Conservation (phyloP, 2,329 filamentous ascomycete genomes). For the Aspergillaceae sp. region DNA sequence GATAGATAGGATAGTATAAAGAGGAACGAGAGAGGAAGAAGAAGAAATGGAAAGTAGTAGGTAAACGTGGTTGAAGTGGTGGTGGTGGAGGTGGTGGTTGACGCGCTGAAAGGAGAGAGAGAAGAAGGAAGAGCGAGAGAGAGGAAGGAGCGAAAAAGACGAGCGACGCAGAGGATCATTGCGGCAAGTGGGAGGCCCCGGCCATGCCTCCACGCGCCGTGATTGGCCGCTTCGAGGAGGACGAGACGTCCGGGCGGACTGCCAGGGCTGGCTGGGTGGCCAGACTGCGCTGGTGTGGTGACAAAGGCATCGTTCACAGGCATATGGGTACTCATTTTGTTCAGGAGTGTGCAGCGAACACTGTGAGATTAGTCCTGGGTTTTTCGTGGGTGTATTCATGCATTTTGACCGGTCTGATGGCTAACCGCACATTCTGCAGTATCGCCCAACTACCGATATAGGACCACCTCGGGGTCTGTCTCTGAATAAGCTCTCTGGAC, state of each 20-base stretch:
- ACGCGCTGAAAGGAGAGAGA: slow-evolving; percentile 4
- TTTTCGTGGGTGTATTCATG: too few species aligned
- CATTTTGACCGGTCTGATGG: too few species aligned
- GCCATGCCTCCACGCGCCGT: slow-evolving; percentile 17
- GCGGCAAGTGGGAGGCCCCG: slow-evolving; percentile 20
- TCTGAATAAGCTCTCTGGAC: too few species aligned
- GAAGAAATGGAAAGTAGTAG: slow-evolving; percentile 2
- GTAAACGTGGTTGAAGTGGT: not conserved
- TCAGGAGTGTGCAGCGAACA: too few species aligned
- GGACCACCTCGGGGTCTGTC: too few species aligned
- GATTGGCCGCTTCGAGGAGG: slow-evolving; percentile 34
- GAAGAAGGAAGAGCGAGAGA: slow-evolving; percentile 8
- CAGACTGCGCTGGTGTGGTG: not conserved
- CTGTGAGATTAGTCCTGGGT: too few species aligned
- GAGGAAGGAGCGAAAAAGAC: slow-evolving; percentile 16
- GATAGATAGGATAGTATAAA: slow-evolving; percentile 2
- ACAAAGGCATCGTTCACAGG: not conserved
- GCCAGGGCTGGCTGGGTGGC: slow-evolving; percentile 3
- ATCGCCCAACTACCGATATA: too few species aligned
- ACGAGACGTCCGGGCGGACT: slow-evolving; percentile 19
- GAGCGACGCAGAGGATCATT: slow-evolving; percentile 16
- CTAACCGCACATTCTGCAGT: too few species aligned
- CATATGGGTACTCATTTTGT: too few species aligned
- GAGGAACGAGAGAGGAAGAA: slow-evolving; percentile 6
- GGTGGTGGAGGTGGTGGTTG: not conserved